Base-by-base conservation (phyloP, 768 basidiomycete species). In the Kwoniella dendrophila region DNA sequence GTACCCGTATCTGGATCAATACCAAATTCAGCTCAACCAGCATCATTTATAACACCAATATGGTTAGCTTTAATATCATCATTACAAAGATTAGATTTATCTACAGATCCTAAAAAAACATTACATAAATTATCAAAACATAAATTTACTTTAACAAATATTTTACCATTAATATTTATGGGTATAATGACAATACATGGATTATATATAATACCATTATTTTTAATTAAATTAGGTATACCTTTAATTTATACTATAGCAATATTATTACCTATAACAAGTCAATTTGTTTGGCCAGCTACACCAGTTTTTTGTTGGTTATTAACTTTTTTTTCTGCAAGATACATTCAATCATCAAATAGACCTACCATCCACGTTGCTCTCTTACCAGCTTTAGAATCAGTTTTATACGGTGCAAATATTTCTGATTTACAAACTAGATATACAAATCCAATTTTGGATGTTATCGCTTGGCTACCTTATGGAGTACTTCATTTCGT, bases 351-450 rank as follows among this genome's bases (percentile, higher is more conserved):
- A 0, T 82, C 83, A 6, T 66, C 80, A 16, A 86, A 85, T 79
- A 84, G 96, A 2, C 96, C 96, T 0, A 80, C 83, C 26, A 90
- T 97, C 27, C 92, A 90, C 58, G 95, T 99, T 66, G 88, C 90
- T 33, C 83, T 98, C 10, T 87, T 99, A 4, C 95, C 96, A 0
- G 95, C 95, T 0, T 85, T 97, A 55, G 96, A 99, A 76, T 86
- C 89, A 20, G 92, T 96, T 29, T 83, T 98, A 3, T 98, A 96
- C 77, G 96, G 96, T 1, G 95, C 94, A 57, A 98, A 98, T 80
- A 92, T 98, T 59, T 95, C 92, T 34, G 94, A 98, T 80, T 88
- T 97, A 77, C 87, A 98, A 62, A 97, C 95, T 24, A 85, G 92
- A 18, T 94, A 87, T 80, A 98, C 95, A 10, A 91, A 95, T 74